These are phyloP conservation scores for Croton setiger DNA, from an alignment of 441 rosid genomes.

Conservation along the genomic window DNA sequence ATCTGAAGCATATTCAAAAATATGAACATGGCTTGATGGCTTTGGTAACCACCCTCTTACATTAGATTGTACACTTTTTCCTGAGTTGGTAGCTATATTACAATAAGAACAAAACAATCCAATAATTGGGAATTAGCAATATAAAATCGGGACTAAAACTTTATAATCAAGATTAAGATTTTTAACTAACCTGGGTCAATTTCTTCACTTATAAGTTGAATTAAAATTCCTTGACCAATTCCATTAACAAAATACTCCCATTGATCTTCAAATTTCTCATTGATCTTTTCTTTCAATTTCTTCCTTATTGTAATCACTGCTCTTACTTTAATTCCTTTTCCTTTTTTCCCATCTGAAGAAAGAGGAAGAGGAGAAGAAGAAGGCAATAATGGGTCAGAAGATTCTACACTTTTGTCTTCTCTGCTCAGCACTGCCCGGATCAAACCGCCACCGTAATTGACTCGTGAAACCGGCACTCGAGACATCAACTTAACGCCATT, in stretches of 20 bases:
- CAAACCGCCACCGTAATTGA: slow-evolving; percentile 17
- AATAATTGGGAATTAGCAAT: background rate
- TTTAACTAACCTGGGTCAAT: slow-evolving; percentile 71
- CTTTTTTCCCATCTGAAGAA: slow-evolving; percentile 14
- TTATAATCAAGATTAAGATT: background rate
- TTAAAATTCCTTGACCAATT: slow-evolving; percentile 72
- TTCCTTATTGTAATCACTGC: slow-evolving; percentile 73
- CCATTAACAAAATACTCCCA: slow-evolving; percentile 69
- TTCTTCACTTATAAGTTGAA: slow-evolving; percentile 82
- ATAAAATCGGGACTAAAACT: background rate
- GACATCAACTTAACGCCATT: background rate
- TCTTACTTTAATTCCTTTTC: slow-evolving; percentile 39
- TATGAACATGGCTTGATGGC: slow-evolving; percentile 41
- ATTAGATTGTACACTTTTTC: slow-evolving; percentile 49
- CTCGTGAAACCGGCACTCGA: slow-evolving; percentile 16
- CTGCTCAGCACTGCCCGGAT: slow-evolving; percentile 61
- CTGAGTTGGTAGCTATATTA: slow-evolving; percentile 66
- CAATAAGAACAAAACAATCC: slow-evolving; percentile 34
- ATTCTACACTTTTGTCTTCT: slow-evolving; percentile 55
- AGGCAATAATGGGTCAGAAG: slow-evolving; percentile 24
- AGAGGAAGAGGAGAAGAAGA: background rate
- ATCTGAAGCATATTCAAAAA: slow-evolving; percentile 62
- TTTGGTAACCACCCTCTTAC: slow-evolving; percentile 72
- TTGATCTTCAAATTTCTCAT: slow-evolving; percentile 66
- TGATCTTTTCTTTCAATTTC: slow-evolving; percentile 70